phyloP scores from a whole-genome alignment of 139 green algal species.

The Volvox africanus region DNA sequence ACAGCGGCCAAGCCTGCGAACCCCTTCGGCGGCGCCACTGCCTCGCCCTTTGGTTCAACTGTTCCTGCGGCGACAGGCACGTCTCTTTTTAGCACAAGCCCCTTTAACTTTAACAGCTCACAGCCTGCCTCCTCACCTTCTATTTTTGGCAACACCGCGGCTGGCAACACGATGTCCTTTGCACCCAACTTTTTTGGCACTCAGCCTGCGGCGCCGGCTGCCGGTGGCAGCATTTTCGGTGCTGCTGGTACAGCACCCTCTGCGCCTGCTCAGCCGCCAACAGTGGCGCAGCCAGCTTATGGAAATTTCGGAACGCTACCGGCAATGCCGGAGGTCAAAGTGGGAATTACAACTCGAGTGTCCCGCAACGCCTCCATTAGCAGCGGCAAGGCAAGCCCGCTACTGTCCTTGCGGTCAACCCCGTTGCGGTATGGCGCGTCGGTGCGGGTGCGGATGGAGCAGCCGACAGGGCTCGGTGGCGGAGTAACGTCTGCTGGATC shows the following conservation, averaged over 20 bases:
- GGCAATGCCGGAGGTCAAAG: conserved; percentile 64
- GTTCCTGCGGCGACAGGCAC: background rate
- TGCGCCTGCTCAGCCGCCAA: conserved; percentile 19
- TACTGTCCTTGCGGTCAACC: conserved; percentile 75
- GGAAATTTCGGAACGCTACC: conserved; percentile 60
- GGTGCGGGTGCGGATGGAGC: conserved; percentile 63
- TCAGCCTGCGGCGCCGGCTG: background rate
- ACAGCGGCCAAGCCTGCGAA: conserved; percentile 21
- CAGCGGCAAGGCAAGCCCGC: conserved; percentile 51
- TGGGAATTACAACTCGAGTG: conserved; percentile 79
- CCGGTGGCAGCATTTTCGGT: conserved; percentile 43
- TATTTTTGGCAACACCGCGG: conserved; percentile 59
- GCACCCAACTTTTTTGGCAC: conserved; percentile 15
- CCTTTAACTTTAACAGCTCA: conserved; percentile 29
- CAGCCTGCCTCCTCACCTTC: conserved; percentile 49
- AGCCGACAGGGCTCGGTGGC: conserved; percentile 15
- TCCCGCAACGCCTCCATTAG: conserved; percentile 35
- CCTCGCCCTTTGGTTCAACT: conserved; percentile 29
- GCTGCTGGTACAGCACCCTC: conserved; percentile 16
- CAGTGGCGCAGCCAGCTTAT: conserved; percentile 61
- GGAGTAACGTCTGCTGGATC: background rate
- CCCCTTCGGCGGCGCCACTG: conserved; percentile 28
- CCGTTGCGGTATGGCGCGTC: conserved; percentile 70
- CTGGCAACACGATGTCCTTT: background rate
- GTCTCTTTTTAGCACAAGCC: background rate